phyloP scores from a whole-genome alignment of 768 basidiomycete genomes.

The Lentinula boryana region DNA sequence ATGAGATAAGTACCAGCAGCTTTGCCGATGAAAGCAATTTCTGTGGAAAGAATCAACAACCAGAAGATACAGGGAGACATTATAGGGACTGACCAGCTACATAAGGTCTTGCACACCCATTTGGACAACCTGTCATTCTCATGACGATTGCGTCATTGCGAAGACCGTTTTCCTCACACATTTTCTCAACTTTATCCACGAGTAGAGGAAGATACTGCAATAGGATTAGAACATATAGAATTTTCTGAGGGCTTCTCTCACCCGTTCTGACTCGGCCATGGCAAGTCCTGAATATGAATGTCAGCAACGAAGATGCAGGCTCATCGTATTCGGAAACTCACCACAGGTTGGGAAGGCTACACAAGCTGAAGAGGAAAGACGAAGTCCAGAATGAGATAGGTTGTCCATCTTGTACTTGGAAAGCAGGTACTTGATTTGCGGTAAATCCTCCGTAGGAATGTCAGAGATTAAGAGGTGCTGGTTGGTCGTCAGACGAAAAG shows the following conservation, averaged over 20 bases:
- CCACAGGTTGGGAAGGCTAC: conserved; percentile 97
- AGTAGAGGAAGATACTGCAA: conserved; percentile 83
- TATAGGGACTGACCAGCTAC: conserved; percentile 58
- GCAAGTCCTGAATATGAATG: conserved; percentile 23
- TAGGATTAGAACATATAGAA: neutral
- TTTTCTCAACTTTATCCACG: conserved; percentile 90
- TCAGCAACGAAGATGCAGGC: conserved; percentile 1
- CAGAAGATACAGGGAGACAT: neutral
- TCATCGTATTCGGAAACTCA: conserved; percentile 22
- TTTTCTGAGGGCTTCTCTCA: conserved; percentile 18
- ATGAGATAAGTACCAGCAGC: conserved; percentile 89
- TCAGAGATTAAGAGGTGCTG: conserved; percentile 91
- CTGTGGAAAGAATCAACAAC: conserved; percentile 28
- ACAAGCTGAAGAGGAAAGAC: conserved; percentile 90
- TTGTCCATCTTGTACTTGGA: conserved; percentile 89
- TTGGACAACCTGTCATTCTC: conserved; percentile 98
- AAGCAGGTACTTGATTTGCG: conserved; percentile 72
- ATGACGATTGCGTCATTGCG: conserved; percentile 94
- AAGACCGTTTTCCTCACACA: conserved; percentile 90
- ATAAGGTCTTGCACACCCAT: conserved; percentile 91
- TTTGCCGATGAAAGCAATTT: conserved; percentile 96
- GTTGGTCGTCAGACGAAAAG: conserved; percentile 91
- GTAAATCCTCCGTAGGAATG: conserved; percentile 65
- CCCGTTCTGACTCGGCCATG: conserved; percentile 50
- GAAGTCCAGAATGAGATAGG: conserved; percentile 67